These are phyloP conservation scores for Yamadazyma diospyri DNA, from an alignment of 1,139 yeast species.

Conservation along the genomic window DNA sequence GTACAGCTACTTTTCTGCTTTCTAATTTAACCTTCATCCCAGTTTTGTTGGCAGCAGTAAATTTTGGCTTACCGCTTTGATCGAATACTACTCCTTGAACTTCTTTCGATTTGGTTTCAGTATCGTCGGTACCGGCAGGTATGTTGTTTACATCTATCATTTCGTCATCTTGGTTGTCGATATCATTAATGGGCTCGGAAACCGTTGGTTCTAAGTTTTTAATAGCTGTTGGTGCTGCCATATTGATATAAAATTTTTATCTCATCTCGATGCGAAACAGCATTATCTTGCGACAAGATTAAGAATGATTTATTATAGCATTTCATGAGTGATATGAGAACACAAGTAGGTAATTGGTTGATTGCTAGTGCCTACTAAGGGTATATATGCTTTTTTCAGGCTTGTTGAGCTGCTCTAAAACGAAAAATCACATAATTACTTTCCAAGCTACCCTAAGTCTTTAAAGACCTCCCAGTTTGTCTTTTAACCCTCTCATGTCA, in stretches of 20 bases:
- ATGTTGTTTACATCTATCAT: conserved; percentile 61
- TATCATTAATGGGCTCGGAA: background rate
- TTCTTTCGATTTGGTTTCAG: conserved; percentile 25
- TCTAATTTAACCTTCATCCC: conserved; percentile 77
- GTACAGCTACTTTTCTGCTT: conserved; percentile 85
- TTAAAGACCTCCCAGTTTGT: no score
- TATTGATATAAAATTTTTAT: conserved; percentile 18
- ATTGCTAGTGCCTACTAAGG: no score
- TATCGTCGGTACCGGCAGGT: conserved; percentile 22
- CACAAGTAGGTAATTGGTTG: no score
- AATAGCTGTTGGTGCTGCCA: conserved; percentile 78
- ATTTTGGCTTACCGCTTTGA: conserved; percentile 86
- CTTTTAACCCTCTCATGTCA: no score
- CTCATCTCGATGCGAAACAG: conserved; percentile 15
- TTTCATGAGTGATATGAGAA: no score
- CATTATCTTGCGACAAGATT: no score
- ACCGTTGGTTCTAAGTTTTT: conserved; percentile 15
- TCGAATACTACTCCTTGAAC: conserved; percentile 65
- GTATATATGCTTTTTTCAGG: no score
- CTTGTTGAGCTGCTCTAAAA: no score
- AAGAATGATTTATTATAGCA: no score
- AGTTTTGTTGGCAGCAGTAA: conserved; percentile 66
- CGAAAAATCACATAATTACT: no score
- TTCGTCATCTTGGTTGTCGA: conserved; percentile 55
- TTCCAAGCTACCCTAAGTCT: no score